Base-by-base conservation (phyloP, 179 eudicot genomes). In the Drosera spatulata region DNA sequence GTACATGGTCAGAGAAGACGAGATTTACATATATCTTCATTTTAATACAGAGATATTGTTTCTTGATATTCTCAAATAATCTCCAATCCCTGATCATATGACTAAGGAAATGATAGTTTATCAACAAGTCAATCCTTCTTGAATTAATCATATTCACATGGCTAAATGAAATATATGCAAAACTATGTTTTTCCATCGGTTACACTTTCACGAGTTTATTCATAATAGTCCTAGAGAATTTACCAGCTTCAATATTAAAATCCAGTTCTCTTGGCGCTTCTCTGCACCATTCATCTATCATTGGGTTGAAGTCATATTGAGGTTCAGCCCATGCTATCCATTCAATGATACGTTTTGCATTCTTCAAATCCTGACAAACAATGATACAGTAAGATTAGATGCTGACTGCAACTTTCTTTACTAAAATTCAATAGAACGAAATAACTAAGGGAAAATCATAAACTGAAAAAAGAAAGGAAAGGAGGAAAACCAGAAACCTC, bases 281-380 rank as follows among this genome's bases (percentile, higher is more conserved):
- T 71, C 75, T 85, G 71, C 97, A 90, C 99, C 99, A 94, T 66
- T 94, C 99, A 77, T 94, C 96, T 72, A 94, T 94, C 85, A 90
- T 83, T 22, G 99, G 96, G 71, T 84, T 86, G 75, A 94, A 94
- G 76, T 94, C 73, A 74, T 85, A 94, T 61, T 85, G 91, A 52
- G 99, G 99, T 74, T 94, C 99, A 55, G 99, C 99, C 99, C 99
- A 94, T 49, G 99, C 99, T 71, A 94, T 83, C 99, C 99, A 94
- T 64, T 86, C 94, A 68, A 94, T 86, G 70, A 94, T 79, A 57
- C 91, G 67, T 82, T 90, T 90, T 2, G 96, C 94, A 79, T 94
- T 94, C 78, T 94, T 94, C 73, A 94, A 71, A 73, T 94, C 99
- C 99, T 94, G 80, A 61, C 67, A 61, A 73, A 64, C 57, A 70